These are phyloP conservation scores for Lecanicillium sp. DNA, from an alignment of 2,329 filamentous ascomycete genomes.

Conservation along the genomic window DNA sequence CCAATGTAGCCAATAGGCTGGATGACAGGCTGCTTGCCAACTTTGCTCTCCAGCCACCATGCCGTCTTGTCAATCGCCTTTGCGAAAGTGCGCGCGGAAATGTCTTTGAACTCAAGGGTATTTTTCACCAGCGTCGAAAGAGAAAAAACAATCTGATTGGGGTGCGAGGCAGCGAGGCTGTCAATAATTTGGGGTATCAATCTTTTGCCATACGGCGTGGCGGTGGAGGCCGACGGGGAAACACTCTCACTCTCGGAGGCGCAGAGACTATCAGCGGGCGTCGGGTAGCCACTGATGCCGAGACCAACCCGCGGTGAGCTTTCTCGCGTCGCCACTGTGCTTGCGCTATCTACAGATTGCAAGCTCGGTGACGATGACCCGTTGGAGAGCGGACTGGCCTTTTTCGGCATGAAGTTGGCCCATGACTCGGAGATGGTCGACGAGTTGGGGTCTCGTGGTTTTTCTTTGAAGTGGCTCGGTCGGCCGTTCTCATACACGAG, in stretches of 20 bases:
- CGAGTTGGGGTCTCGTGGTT: neutral
- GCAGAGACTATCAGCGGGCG: neutral
- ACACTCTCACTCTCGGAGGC: neutral
- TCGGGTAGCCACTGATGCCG: slow-evolving; percentile 4
- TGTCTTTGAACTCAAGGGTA: slow-evolving; percentile 17
- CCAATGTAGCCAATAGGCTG: slow-evolving; percentile 26
- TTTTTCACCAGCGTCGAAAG: slow-evolving; percentile 16
- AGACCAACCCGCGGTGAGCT: neutral
- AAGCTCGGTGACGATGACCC: slow-evolving; percentile 1
- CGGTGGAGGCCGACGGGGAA: neutral
- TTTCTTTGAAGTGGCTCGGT: slow-evolving; percentile 20
- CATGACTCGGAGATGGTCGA: neutral
- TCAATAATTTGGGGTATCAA: slow-evolving; percentile 26
- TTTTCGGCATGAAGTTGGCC: slow-evolving; percentile 7
- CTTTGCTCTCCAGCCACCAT: slow-evolving; percentile 24
- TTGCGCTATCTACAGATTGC: neutral
- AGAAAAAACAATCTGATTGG: slow-evolving; percentile 22
- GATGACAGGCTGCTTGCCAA: slow-evolving; percentile 17
- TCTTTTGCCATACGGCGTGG: slow-evolving; percentile 18
- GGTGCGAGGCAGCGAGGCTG: slow-evolving; percentile 21
- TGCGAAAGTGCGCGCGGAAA: slow-evolving; percentile 22
- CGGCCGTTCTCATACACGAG: slow-evolving; percentile 20
- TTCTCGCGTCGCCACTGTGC: neutral
- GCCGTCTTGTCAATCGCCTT: slow-evolving; percentile 26
- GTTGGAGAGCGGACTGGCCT: neutral